Percentiles rank a stretch among this genome's conserved stretches.
Conservation (phyloP, 257 asterid species). For the Penstemon eatonii region DNA sequence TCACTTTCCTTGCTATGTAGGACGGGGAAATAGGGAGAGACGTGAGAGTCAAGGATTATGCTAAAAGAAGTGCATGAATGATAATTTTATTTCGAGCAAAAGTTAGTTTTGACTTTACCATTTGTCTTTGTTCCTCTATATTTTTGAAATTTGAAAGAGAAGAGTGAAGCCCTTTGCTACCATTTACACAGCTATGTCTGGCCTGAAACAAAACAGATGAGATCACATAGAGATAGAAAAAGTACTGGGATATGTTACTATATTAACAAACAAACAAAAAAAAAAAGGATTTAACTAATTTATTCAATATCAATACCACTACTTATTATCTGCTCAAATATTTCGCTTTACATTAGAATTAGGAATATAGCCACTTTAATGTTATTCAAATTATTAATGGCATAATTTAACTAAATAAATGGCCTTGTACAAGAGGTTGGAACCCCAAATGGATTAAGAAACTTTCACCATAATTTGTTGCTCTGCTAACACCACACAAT, state of each 20-base stretch:
- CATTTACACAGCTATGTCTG: constrained; percentile 37
- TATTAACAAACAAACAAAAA: background rate
- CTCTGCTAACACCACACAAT: background rate
- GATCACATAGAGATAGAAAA: background rate
- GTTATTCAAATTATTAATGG: background rate
- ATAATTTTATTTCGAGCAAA: constrained; percentile 19
- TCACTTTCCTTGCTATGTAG: constrained; percentile 11
- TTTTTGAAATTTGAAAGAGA: constrained; percentile 48
- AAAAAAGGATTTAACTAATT: constrained; percentile 1
- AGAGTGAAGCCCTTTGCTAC: constrained; percentile 44
- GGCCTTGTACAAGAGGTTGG: background rate
- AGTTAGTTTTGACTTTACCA: constrained; percentile 50
- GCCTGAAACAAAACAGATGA: constrained; percentile 51
- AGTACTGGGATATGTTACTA: background rate
- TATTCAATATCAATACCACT: constrained; percentile 3
- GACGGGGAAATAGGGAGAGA: background rate
- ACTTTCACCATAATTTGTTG: background rate
- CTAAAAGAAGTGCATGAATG: background rate
- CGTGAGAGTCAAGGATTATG: background rate
- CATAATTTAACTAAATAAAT: background rate
- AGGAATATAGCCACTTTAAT: background rate
- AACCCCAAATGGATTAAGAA: background rate
- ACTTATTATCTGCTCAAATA: constrained; percentile 1
- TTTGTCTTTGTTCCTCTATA: constrained; percentile 49
- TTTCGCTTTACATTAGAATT: background rate